Conservation (phyloP, 23 red algal genomes). For the Cyanidioschyzon merolae region DNA sequence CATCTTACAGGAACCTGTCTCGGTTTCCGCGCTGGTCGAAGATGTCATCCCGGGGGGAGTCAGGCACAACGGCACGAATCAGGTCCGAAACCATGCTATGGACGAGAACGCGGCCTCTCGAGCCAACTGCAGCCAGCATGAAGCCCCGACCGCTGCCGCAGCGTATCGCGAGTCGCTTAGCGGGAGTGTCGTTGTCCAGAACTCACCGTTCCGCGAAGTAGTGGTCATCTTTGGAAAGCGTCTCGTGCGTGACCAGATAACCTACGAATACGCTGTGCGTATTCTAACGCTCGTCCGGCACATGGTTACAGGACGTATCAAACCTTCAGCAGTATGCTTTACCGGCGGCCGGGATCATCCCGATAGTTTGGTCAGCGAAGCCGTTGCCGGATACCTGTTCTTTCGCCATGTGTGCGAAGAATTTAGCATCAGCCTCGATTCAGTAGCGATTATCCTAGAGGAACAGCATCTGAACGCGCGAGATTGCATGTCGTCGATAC, state of each 20-base stretch:
- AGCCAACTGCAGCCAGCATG: too few species aligned
- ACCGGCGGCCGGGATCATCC: conserved; percentile 41
- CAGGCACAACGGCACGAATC: not conserved
- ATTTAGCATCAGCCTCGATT: conserved; percentile 31
- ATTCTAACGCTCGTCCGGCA: conserved; percentile 61
- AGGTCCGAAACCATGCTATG: not conserved
- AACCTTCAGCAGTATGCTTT: conserved; percentile 57
- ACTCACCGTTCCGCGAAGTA: conserved; percentile 45
- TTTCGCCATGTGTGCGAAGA: conserved; percentile 77
- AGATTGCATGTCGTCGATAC: conserved; percentile 41
- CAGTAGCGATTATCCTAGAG: conserved; percentile 42
- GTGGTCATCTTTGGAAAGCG: conserved; percentile 80
- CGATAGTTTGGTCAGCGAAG: conserved; percentile 45
- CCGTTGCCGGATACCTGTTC: conserved; percentile 63
- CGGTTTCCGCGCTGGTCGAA: not conserved
- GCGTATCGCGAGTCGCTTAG: not conserved
- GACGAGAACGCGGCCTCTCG: not conserved
- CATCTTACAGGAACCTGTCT: not conserved
- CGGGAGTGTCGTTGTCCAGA: conserved; percentile 7
- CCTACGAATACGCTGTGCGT: conserved; percentile 66
- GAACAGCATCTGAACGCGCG: conserved; percentile 30
- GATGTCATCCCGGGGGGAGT: not conserved
- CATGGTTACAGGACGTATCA: conserved; percentile 38
- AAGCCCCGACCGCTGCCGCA: not conserved
- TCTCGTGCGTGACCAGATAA: conserved; percentile 64